phyloP scores from a whole-genome alignment of 2,329 filamentous ascomycete species.

The Paecilomyces dactylethromorphus region DNA sequence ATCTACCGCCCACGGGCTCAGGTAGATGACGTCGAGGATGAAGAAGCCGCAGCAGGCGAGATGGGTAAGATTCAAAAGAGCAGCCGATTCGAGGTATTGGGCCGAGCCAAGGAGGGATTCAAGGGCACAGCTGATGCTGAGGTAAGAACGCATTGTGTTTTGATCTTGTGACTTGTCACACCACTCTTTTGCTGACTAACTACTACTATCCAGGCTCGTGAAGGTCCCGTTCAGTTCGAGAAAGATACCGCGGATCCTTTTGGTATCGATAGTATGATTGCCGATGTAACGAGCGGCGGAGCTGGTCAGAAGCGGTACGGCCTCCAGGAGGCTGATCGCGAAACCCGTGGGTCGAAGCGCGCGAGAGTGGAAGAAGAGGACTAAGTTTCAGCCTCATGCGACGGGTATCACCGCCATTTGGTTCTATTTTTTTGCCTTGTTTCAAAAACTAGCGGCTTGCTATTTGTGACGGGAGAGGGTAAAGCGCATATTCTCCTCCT shows the following conservation, averaged over 20 bases:
- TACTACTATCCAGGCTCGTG: constrained; percentile 54
- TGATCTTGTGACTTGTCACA: background rate
- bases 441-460: background rate
- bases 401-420: background rate
- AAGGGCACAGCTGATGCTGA: constrained; percentile 76
- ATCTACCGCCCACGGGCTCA: constrained; percentile 79
- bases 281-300: constrained; percentile 61
- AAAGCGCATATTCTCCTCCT: background rate
- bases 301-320: constrained; percentile 40
- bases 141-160: constrained; percentile 40
- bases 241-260: constrained; percentile 84
- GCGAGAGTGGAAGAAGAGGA: constrained; percentile 69
- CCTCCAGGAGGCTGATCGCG: constrained; percentile 33
- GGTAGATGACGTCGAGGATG: constrained; percentile 68
- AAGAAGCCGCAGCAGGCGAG: constrained; percentile 71
- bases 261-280: constrained; percentile 89
- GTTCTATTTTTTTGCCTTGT: background rate
- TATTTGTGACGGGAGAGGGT: background rate
- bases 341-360: constrained; percentile 53
- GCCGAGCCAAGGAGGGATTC: constrained; percentile 77
- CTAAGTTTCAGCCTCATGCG: constrained; percentile 4
- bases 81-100: constrained; percentile 81
- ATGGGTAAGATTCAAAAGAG: constrained; percentile 84
- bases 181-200: constrained; percentile 2
- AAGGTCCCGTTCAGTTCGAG: constrained; percentile 94